Base-by-base conservation (phyloP, 1,284 basidiomycete genomes). In the Quambalaria eucalypti region DNA sequence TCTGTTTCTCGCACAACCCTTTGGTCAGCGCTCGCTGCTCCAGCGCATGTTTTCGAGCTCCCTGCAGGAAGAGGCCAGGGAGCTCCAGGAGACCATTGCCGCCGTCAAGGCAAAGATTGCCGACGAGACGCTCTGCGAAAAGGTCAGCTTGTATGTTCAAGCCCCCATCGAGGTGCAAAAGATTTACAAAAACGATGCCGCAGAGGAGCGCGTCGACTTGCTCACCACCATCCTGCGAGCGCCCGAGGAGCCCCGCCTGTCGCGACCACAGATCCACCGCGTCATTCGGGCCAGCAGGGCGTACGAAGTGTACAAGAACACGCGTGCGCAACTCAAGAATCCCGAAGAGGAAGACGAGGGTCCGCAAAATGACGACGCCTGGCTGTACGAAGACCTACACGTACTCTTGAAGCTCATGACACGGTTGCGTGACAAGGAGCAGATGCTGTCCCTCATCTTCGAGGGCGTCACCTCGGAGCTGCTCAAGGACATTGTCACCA, bases 401-500 rank as follows among this genome's bases (percentile, higher is more conserved):
- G 71, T 75, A 0, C 57, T 69, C 29, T 50, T 71, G 54, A 71
- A 61, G 54, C 61, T 73, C 59, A 48, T 60, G 16, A 64, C 62
- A 10, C 81, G 85, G 49, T 80, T 96, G 50, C 81, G 86, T 60
- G 95, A 97, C 76, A 85, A 90, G 68, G 90, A 98, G 73, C 88
- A 93, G 76, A 73, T 99, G 64, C 87, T 98, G 64, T 88, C 86
- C 50, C 80, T 99, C 48, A 87, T 99, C 51, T 97, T 96, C 65
- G 93, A 99, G 82, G 91, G 92, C 12, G 87, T 86, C 39, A 98
- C 95, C 0, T 85, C 95, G 2, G 93, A 97, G 48, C 79, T 99
- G 38, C 80, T 98, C 67, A 97, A 93, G 77, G 95, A 99, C 75
- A 97, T 99, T 60, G 91, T 99, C 67, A 97, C 95, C 10, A 98